These are phyloP conservation scores for Pholiota microspora DNA, from an alignment of 768 basidiomycete genomes.

Conservation along the genomic window DNA sequence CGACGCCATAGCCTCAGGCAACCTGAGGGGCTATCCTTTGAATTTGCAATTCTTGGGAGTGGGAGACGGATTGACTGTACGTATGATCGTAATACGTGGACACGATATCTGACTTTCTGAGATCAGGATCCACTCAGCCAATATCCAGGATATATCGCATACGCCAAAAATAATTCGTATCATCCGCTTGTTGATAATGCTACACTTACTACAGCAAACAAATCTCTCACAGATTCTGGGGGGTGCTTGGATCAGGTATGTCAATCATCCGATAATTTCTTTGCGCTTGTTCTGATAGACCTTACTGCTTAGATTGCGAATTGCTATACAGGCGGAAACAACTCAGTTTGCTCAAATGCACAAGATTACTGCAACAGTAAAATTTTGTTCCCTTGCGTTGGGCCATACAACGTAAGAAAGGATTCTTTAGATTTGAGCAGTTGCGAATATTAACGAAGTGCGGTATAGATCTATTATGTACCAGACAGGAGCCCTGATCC, in stretches of 20 bases:
- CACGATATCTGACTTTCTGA: background rate
- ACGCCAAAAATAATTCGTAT: constrained; percentile 56
- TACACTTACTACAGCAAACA: constrained; percentile 40
- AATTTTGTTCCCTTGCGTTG: constrained; percentile 52
- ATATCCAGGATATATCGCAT: constrained; percentile 57
- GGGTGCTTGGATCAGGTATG: constrained; percentile 52
- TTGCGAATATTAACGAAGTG: background rate
- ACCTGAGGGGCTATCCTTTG: constrained; percentile 41
- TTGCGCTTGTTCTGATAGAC: background rate
- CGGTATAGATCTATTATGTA: constrained; percentile 41
- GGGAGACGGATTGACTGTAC: constrained; percentile 60
- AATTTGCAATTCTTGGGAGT: constrained; percentile 65
- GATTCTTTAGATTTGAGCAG: background rate
- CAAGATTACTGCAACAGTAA: constrained; percentile 58
- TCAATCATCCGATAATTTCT: background rate
- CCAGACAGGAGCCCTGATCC: constrained; percentile 39
- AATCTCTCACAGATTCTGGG: constrained; percentile 35
- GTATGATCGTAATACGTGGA: constrained; percentile 4
- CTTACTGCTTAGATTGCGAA: constrained; percentile 40
- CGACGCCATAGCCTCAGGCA: constrained; percentile 47
- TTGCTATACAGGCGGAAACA: constrained; percentile 48
- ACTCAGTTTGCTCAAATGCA: constrained; percentile 52
- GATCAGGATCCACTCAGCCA: constrained; percentile 30
- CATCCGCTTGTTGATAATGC: constrained; percentile 47
- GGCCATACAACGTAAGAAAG: constrained; percentile 48